Conservation (phyloP, 2,329 filamentous ascomycete species). For the Diplocarpon rosae region DNA sequence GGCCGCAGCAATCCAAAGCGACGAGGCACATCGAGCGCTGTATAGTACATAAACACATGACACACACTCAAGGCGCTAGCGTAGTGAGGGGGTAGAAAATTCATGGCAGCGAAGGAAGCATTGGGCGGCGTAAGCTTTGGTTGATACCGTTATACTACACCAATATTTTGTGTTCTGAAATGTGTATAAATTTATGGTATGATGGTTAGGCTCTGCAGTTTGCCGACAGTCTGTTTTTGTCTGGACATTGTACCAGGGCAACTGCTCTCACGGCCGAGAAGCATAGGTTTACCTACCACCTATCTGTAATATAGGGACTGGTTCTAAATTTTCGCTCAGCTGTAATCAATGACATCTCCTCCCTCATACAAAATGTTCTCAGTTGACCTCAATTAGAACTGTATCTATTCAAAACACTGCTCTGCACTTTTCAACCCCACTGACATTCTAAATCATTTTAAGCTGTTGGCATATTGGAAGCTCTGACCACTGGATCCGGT, state of each 20-base stretch:
- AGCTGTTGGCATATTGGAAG: no score
- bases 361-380: not conserved
- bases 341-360: constrained; percentile 8
- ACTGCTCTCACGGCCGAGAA: constrained; percentile 1
- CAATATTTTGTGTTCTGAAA: not conserved
- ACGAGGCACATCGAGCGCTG: constrained; percentile 29
- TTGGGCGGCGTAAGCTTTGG: constrained; percentile 10
- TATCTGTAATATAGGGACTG: constrained; percentile 3
- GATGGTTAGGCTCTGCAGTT: no score
- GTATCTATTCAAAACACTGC: no score
- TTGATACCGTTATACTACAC: not conserved
- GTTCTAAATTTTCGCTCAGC: not conserved
- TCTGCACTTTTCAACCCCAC: no score
- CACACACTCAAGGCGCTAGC: not conserved
- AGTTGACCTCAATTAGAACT: no score
- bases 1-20: constrained; percentile 45
- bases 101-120: constrained; percentile 4
- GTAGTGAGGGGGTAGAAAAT: not conserved
- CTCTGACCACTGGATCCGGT: no score
- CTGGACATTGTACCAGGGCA: not conserved
- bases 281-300: constrained; percentile 1
- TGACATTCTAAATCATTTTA: no score
- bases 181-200: not conserved
- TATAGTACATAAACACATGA: constrained; percentile 6
- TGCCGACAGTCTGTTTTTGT: not conserved